Conservation (phyloP, 306 rosid genomes). For the Hippophae rhamnoides region DNA sequence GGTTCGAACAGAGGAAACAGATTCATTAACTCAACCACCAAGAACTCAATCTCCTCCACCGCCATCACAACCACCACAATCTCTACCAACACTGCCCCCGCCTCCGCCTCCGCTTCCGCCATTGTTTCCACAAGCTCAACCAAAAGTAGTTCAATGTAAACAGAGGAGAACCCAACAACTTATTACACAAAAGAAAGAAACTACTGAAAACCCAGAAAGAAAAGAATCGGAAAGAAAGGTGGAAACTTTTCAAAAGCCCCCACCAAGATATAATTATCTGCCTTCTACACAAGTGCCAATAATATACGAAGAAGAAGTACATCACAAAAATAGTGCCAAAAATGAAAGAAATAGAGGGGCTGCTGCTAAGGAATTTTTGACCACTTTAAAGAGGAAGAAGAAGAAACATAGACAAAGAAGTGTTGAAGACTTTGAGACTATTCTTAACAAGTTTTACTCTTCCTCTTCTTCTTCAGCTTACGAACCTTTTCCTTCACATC, state of each 20-base stretch:
- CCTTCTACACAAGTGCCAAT: not conserved
- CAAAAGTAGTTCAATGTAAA: slow-evolving; percentile 5
- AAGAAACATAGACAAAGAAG: slow-evolving; percentile 54
- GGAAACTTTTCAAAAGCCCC: slow-evolving; percentile 6
- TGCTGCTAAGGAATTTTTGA: slow-evolving; percentile 40
- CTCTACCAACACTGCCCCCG: slow-evolving; percentile 13
- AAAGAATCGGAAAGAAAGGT: not conserved
- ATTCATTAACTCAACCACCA: too few relatives aligned
- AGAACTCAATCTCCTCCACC: not conserved
- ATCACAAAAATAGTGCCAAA: slow-evolving; percentile 23
- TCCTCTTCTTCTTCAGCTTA: not conserved
- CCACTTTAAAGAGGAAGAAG: slow-evolving; percentile 36
- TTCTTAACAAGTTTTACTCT: slow-evolving; percentile 21
- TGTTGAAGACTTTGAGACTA: slow-evolving; percentile 41
- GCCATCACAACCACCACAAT: not conserved
- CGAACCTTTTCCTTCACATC: slow-evolving; percentile 7
- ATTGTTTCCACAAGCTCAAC: too few relatives aligned
- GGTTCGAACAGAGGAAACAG: slow-evolving; percentile 18
- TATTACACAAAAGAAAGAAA: slow-evolving; percentile 7
- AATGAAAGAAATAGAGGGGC: slow-evolving; percentile 38
- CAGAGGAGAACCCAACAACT: slow-evolving; percentile 26
- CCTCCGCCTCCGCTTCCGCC: slow-evolving; percentile 14
- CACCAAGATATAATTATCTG: slow-evolving; percentile 6
- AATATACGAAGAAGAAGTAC: slow-evolving; percentile 7
- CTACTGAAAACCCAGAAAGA: not conserved